Percentiles rank a stretch among this genome's conserved stretches.
Conservation (phyloP, 495 filamentous ascomycete species). For the Chlorociboria aeruginascens region DNA sequence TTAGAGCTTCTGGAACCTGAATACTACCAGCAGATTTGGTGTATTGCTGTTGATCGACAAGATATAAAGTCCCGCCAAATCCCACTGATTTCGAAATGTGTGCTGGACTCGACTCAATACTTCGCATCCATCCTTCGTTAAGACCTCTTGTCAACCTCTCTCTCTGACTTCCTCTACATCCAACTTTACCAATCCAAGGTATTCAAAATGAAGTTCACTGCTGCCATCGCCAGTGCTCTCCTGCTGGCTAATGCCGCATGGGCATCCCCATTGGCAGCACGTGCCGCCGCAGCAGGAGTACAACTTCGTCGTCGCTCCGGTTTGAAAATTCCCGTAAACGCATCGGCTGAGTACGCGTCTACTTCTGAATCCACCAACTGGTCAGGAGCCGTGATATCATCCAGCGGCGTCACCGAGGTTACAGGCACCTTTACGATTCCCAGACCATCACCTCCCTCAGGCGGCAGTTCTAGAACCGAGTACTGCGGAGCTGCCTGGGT, state of each 20-base stretch:
- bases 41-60: too few species aligned
- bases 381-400: background rate
- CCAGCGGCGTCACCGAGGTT: background rate
- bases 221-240: background rate
- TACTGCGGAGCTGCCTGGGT: background rate
- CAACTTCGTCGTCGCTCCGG: background rate
- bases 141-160: too few species aligned
- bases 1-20: too few species aligned
- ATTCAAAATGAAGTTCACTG: background rate
- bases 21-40: too few species aligned
- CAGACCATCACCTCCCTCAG: background rate
- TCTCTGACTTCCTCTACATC: too few species aligned
- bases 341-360: background rate
- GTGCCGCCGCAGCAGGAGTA: background rate
- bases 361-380: background rate
- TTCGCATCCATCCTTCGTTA: too few species aligned
- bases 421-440: background rate
- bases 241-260: background rate
- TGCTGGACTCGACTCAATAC: too few species aligned
- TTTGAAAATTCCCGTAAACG: background rate
- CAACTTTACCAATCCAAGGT: background rate
- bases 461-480: background rate
- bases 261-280: background rate
- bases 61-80: too few species aligned
- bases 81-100: too few species aligned